These are phyloP conservation scores for Cicer yamashitae DNA, from an alignment of 306 rosid genomes.

Conservation along the genomic window DNA sequence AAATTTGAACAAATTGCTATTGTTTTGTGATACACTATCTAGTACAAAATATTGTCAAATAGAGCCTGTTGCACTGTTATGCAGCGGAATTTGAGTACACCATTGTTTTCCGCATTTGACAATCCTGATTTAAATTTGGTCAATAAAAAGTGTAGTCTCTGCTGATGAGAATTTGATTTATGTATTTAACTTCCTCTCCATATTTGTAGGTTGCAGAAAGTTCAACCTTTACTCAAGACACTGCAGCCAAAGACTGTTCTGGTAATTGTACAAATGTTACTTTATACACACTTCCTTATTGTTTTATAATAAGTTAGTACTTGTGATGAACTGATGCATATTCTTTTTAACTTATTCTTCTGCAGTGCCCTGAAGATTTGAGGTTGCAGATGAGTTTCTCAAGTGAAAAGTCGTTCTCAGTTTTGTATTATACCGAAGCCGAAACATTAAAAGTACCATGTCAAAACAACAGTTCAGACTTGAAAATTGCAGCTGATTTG, in stretches of 20 bases:
- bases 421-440: conserved; percentile 62
- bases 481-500: conserved; percentile 66
- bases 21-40: too few species aligned
- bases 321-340: conserved; percentile 3
- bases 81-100: too few species aligned
- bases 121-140: neutral
- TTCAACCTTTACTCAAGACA: conserved; percentile 61
- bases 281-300: neutral
- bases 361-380: conserved; percentile 71
- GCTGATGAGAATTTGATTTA: conserved; percentile 17
- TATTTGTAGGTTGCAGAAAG: conserved; percentile 61
- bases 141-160: neutral
- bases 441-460: conserved; percentile 56
- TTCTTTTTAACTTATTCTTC: conserved; percentile 14
- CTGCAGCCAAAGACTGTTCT: conserved; percentile 69
- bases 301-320: conserved; percentile 23
- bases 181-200: conserved; percentile 13
- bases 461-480: conserved; percentile 52
- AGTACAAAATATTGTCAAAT: too few species aligned
- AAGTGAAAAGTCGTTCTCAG: conserved; percentile 48
- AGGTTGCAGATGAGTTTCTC: conserved; percentile 47
- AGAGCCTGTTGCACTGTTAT: too few species aligned
- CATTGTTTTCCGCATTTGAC: too few species aligned
- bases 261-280: conserved; percentile 54
- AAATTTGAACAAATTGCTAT: too few species aligned